phyloP scores from a whole-genome alignment of 2,329 filamentous ascomycete genomes.

The Paramyrothecium roridum region DNA sequence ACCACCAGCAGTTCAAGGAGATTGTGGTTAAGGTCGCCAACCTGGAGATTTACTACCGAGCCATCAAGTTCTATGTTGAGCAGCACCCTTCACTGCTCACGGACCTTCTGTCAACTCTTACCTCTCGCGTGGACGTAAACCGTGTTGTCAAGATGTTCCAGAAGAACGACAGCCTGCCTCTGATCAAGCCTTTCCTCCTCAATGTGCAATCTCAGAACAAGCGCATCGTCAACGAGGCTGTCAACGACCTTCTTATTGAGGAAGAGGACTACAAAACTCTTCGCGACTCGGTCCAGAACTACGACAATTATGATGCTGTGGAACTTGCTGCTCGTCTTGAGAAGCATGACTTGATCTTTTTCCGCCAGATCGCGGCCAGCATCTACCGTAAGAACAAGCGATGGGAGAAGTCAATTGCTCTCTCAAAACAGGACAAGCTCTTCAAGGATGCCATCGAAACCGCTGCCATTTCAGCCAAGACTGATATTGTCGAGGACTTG shows the following conservation, averaged over 20 bases:
- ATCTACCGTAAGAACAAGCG: slow-evolving; percentile 99
- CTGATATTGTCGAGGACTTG: slow-evolving; percentile 91
- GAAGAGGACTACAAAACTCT: slow-evolving; percentile 99
- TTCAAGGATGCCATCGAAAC: slow-evolving; percentile 99
- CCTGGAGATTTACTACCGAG: slow-evolving; percentile 97
- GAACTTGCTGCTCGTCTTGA: slow-evolving; percentile 89
- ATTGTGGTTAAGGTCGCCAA: slow-evolving; percentile 97
- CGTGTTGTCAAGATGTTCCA: slow-evolving; percentile 99
- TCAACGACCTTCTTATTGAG: slow-evolving; percentile 96
- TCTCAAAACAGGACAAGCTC: slow-evolving; percentile 98
- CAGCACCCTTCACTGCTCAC: slow-evolving; percentile 94
- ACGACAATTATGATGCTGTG: slow-evolving; percentile 97
- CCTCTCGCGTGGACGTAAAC: slow-evolving; percentile 94
- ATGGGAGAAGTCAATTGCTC: slow-evolving; percentile 97
- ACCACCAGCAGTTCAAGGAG: slow-evolving; percentile 99
- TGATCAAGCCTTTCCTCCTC: slow-evolving; percentile 98
- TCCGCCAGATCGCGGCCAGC: slow-evolving; percentile 95
- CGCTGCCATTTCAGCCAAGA: slow-evolving; percentile 84
- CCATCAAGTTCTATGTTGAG: slow-evolving; percentile 94
- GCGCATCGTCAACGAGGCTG: slow-evolving; percentile 94
- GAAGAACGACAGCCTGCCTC: slow-evolving; percentile 94
- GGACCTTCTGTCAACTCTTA: slow-evolving; percentile 89
- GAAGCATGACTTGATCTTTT: slow-evolving; percentile 98
- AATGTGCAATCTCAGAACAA: slow-evolving; percentile 98
- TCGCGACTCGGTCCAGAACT: slow-evolving; percentile 95